These are phyloP conservation scores for Cyanodermella asteris DNA, from an alignment of 2,329 filamentous ascomycete genomes.

Conservation along the genomic window DNA sequence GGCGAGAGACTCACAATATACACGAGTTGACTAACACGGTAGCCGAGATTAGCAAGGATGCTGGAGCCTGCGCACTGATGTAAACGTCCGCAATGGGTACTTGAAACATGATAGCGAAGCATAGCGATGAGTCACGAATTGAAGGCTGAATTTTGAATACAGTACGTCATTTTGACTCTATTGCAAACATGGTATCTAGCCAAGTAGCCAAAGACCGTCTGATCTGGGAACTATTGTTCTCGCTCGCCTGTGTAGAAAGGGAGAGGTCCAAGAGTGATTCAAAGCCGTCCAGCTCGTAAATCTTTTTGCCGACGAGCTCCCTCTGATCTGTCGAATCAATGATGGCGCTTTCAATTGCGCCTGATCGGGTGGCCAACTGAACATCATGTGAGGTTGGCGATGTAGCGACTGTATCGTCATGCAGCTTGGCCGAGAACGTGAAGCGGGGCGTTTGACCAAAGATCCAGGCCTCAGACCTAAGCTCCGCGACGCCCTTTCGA, in stretches of 20 bases:
- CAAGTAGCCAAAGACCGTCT: slow-evolving; percentile 8
- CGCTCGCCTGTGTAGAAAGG: neutral
- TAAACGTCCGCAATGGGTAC: no score
- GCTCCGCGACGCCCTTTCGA: slow-evolving; percentile 24
- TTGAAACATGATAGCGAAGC: no score
- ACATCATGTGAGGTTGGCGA: slow-evolving; percentile 10
- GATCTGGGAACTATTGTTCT: slow-evolving; percentile 3
- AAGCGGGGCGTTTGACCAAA: slow-evolving; percentile 77
- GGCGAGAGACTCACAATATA: no score
- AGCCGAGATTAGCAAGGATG: no score
- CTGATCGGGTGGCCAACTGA: slow-evolving; percentile 19
- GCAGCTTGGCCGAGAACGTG: slow-evolving; percentile 40
- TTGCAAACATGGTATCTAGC: slow-evolving; percentile 10
- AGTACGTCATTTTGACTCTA: slow-evolving; percentile 3
- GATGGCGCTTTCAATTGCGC: slow-evolving; percentile 15
- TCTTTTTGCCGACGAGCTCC: slow-evolving; percentile 17
- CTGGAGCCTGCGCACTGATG: no score
- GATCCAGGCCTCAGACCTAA: slow-evolving; percentile 47
- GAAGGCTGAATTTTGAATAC: no score
- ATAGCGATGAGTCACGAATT: no score
- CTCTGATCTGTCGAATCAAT: no score
- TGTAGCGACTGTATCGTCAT: slow-evolving; percentile 21
- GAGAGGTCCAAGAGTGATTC: slow-evolving; percentile 5
- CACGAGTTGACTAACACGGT: no score
- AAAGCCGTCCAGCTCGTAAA: slow-evolving; percentile 29